Percentiles rank a stretch among this genome's conserved stretches.
Evolutionary conservation across 2,329 filamentous ascomycete species (phyloP).

Genomic region (Akanthomyces dipterigenus): DNA sequence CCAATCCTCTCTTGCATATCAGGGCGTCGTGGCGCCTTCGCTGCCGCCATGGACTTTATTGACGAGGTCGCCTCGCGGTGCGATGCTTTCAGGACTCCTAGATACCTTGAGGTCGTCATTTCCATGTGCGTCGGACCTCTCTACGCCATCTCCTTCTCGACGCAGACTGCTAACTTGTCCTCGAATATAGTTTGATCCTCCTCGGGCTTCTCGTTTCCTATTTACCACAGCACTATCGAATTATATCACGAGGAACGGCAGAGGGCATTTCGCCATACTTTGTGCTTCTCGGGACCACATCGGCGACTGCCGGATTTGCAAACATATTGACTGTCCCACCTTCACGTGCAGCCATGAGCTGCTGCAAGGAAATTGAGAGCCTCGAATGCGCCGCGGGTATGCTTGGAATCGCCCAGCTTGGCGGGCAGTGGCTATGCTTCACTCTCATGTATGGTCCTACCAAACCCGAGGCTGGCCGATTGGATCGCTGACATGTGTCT

Average conservation of each 20-base stretch:
- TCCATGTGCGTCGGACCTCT: constrained; percentile 39
- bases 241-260: constrained; percentile 76
- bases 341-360: constrained; percentile 75
- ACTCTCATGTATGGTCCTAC: constrained; percentile 66
- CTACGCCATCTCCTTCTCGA: not conserved
- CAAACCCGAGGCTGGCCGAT: not conserved
- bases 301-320: constrained; percentile 79
- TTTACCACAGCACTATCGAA: constrained; percentile 88
- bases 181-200: constrained; percentile 57
- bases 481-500: constrained; percentile 17
- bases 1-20: not conserved
- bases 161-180: constrained; percentile 16
- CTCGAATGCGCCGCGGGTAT: constrained; percentile 81
- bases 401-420: constrained; percentile 85
- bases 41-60: constrained; percentile 14
- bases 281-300: constrained; percentile 86
- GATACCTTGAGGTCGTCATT: constrained; percentile 47
- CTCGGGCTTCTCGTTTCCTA: constrained; percentile 88
- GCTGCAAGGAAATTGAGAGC: constrained; percentile 73
- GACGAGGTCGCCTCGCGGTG: constrained; percentile 26
- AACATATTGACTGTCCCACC: constrained; percentile 87
- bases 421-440: constrained; percentile 87
- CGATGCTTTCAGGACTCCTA: constrained; percentile 45
- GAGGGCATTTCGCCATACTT: constrained; percentile 96
- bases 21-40: not conserved